Evolutionary conservation across 2,329 filamentous ascomycete species (phyloP), one percentile per base, ranked within the genome.

Genomic region (Chaetomium globosum): DNA sequence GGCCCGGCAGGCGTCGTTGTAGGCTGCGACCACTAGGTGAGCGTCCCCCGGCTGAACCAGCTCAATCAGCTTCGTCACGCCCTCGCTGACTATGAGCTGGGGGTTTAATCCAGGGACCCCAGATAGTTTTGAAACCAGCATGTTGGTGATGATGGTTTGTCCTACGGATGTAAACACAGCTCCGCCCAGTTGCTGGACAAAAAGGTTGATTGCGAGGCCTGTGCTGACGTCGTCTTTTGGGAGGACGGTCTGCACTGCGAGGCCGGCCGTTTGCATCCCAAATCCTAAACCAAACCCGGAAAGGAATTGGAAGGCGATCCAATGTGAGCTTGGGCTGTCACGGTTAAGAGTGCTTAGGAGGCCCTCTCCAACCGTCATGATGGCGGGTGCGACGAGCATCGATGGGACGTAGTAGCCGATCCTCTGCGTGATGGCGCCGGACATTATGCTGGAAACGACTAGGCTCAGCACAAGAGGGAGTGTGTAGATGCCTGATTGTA

Each of bases 1-100:
- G 65, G 84, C 78, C 0, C 83, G 85, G 46, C 89, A 79, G 0
- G 87, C 84, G 52, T 80, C 76, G 73, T 91, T 91, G 77, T 92
- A 92, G 0, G 87, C 88, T 0, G 78, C 68, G 1, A 87, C 78
- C 9, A 93, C 87, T 0, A 79, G 76, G 1, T 74, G 72, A 4
- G 88, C 74, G 65, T 80, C 83, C 65, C 85, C 70, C 0, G 75
- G 68, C 0, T 82, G 78, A 30, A 91, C 84, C 1, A 79, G 73
- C 0, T 77, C 73, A 65, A 83, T 82, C 26, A 93, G 78, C 55
- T 86, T 82, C 0, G 89, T 92, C n/a, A 82, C 83, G 33, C 84
- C 84, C 8, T 77, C 80, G 8, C 73, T 76, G 63, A 84, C 75
- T 48, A 86, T 80, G 5, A 71, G 67, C 19, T 73, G 63, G 0